These are phyloP conservation scores for Neurospora sp. DNA, from an alignment of 495 filamentous ascomycete genomes.

Conservation along the genomic window DNA sequence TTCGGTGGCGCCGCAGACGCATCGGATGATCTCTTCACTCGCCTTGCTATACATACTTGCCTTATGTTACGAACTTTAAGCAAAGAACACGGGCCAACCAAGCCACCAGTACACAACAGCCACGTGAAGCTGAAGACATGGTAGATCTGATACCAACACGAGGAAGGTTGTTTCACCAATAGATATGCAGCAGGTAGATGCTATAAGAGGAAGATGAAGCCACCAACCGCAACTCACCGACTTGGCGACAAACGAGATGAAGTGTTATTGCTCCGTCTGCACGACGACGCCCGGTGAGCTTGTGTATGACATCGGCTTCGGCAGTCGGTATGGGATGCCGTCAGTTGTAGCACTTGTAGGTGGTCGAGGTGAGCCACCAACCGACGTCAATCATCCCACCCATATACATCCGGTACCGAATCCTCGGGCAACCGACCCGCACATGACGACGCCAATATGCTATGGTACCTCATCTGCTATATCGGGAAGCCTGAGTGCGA, in stretches of 20 bases:
- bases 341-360: neutral
- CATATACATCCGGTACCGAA: neutral
- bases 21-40: conserved; percentile 72
- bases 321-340: neutral
- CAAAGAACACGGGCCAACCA: too few relatives aligned
- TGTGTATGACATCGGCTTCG: neutral
- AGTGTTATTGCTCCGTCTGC: neutral
- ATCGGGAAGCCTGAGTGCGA: neutral
- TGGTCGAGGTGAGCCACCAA: neutral
- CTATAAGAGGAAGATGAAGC: neutral
- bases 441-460: neutral
- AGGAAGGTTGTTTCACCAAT: neutral
- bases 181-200: neutral
- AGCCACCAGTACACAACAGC: too few relatives aligned
- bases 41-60: too few relatives aligned
- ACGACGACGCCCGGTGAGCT: neutral
- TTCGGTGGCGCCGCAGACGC: conserved; percentile 81
- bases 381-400: neutral
- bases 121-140: too few relatives aligned
- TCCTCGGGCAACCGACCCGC: neutral
- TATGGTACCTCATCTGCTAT: neutral
- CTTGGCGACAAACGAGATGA: neutral
- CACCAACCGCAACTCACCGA: neutral
- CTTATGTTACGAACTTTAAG: too few relatives aligned
- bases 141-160: neutral